Base-by-base conservation (phyloP, 2,329 filamentous ascomycete species). In the Sporothrix protearum region DNA sequence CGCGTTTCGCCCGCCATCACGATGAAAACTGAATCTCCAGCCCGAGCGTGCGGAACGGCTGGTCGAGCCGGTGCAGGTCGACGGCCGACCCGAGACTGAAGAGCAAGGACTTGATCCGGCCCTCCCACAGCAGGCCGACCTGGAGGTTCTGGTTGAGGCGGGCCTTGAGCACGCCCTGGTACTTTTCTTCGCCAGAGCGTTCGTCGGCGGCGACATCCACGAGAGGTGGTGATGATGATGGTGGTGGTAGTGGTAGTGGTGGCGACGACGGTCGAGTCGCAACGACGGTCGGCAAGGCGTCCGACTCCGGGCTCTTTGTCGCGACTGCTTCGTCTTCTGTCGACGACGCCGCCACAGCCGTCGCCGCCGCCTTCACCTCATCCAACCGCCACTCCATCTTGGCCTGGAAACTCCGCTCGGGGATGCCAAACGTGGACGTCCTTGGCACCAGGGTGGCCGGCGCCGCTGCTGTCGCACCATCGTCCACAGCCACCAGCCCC, bases 81-180 rank as follows among this genome's bases (percentile, higher is more conserved):
- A 99, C 88, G 68, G 89, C 92, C 71, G 93, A 93, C 10, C 96
- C 96, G 55, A 97, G 85, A 76, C 93, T 97, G 79, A 98, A 96
- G 71, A 99, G 85, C 72, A 99, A 83, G 75, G 97, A 95, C 83
- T 98, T 97, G 73, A 96, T 88, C 70, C 94, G 87, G 1, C 95
- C 94, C 80, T 98, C 95, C 95, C 96, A 99, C 28, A 98, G 82
- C 68, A 98, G 80, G 0, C 94, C 92, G 70, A 97, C 88, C 75
- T 91, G 90, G 82, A 93, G 90, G 75, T 94, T 92, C 82, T 97
- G 94, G 78, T 97, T 94, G 69, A 98, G 85, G 67, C 92, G 88
- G 59, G 94, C 91, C 81, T 98, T 99, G 75, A 99, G 82, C 42
- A 98, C 94, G 7, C 94, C 95, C 42, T 92, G 89, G 72, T 93